phyloP scores from a whole-genome alignment of 1,139 yeast species.

The Candida labiduridarum region DNA sequence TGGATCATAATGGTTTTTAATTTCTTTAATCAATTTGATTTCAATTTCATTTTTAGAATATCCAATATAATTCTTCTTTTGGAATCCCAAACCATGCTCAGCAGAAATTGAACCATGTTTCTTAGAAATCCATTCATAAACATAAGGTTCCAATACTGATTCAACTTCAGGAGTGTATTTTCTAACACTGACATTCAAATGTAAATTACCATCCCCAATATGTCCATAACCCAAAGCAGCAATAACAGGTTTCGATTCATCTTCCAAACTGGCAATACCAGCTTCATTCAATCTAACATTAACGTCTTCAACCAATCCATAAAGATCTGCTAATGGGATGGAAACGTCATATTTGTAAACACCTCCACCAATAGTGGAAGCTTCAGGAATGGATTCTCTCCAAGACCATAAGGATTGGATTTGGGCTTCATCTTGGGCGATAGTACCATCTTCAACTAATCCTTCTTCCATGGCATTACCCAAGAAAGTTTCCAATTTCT shows the following conservation, averaged over 20 bases:
- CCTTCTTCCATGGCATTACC: slow-evolving; percentile 86
- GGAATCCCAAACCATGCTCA: slow-evolving; percentile 97
- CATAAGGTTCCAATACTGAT: slow-evolving; percentile 82
- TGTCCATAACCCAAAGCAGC: slow-evolving; percentile 95
- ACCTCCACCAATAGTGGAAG: slow-evolving; percentile 83
- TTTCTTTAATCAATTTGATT: slow-evolving; percentile 69
- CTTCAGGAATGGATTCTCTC: slow-evolving; percentile 94
- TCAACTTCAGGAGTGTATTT: slow-evolving; percentile 78
- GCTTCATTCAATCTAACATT: slow-evolving; percentile 57
- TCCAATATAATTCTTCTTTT: slow-evolving; percentile 84
- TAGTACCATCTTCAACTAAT: slow-evolving; percentile 84
- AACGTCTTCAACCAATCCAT: slow-evolving; percentile 77
- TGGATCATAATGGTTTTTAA: slow-evolving; percentile 86
- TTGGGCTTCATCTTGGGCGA: slow-evolving; percentile 94
- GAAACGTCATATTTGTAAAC: slow-evolving; percentile 97
- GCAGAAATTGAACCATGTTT: slow-evolving; percentile 90
- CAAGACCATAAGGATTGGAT: slow-evolving; percentile 83
- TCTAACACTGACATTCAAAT: slow-evolving; percentile 89
- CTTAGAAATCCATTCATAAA: slow-evolving; percentile 81
- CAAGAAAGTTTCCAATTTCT: slow-evolving; percentile 74
- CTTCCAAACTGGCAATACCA: slow-evolving; percentile 66
- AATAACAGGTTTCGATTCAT: slow-evolving; percentile 71
- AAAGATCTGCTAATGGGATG: slow-evolving; percentile 76
- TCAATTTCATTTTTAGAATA: slow-evolving; percentile 77
- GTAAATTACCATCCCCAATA: slow-evolving; percentile 94